These are phyloP conservation scores for Colletotrichum sojae DNA, from an alignment of 2,329 filamentous ascomycete genomes.

Conservation along the genomic window DNA sequence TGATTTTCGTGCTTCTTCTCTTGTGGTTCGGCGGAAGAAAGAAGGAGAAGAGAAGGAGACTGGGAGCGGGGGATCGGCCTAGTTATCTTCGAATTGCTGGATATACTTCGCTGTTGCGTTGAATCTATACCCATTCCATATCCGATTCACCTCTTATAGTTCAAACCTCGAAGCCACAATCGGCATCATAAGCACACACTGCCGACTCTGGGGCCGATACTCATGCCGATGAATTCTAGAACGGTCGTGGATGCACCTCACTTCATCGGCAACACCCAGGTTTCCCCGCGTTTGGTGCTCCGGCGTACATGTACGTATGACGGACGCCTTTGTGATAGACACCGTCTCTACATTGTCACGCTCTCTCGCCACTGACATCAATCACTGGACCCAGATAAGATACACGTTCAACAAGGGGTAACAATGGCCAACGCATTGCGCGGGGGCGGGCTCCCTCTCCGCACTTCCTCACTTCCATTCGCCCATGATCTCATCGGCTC, in stretches of 20 bases:
- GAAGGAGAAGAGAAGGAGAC: too few relatives aligned
- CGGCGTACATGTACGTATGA: neutral
- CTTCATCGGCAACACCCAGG: neutral
- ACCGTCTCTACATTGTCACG: too few relatives aligned
- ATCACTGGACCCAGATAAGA: too few relatives aligned
- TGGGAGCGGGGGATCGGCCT: too few relatives aligned
- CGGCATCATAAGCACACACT: slow-evolving; percentile 8
- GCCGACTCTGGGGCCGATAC: neutral
- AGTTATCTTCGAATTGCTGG: neutral
- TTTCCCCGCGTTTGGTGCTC: slow-evolving; percentile 13
- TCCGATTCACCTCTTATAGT: neutral
- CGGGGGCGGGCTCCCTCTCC: neutral
- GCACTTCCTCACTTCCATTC: neutral
- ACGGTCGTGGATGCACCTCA: neutral
- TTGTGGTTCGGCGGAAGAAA: neutral
- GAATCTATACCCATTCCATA: neutral
- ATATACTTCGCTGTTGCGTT: neutral
- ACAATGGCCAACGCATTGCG: too few relatives aligned
- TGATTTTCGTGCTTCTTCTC: slow-evolving; percentile 3
- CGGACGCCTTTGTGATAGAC: too few relatives aligned
- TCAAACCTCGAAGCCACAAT: neutral
- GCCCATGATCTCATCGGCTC: neutral
- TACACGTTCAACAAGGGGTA: too few relatives aligned
- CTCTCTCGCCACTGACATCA: too few relatives aligned
- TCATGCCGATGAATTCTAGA: neutral